phyloP scores from a whole-genome alignment of 768 basidiomycete genomes.

The Asterophora parasitica region DNA sequence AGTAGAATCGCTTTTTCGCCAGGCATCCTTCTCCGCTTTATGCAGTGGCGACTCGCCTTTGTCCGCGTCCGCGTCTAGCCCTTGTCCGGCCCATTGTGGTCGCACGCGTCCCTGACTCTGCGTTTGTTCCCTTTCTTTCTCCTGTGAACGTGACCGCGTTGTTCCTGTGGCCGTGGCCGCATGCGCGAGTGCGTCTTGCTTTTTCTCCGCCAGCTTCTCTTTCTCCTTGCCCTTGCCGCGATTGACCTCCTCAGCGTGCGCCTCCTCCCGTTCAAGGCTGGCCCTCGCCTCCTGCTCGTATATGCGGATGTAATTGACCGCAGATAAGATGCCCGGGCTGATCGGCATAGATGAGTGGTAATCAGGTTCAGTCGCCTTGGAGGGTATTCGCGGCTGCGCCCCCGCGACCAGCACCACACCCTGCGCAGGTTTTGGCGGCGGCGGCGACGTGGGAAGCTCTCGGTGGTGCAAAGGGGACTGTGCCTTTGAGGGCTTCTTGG shows the following conservation, averaged over 20 bases:
- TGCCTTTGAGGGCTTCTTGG: constrained; percentile 10
- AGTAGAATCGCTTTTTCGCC: constrained; percentile 83
- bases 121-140: constrained; percentile 3
- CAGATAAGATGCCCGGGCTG: constrained; percentile 53
- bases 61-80: constrained; percentile 10
- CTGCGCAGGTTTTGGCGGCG: constrained; percentile 16
- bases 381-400: neutral
- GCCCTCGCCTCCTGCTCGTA: constrained; percentile 24
- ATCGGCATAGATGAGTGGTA: constrained; percentile 48
- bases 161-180: too few relatives aligned
- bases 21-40: constrained; percentile 49
- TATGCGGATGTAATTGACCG: constrained; percentile 49
- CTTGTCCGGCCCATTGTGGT: constrained; percentile 1
- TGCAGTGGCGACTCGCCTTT: constrained; percentile 28
- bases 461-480: neutral
- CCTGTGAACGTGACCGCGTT: neutral
- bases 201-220: constrained; percentile 7
- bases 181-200: neutral
- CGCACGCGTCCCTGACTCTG: neutral
- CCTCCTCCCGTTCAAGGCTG: constrained; percentile 15
- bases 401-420: neutral
- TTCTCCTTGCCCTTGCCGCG: constrained; percentile 16
- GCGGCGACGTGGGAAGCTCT: constrained; percentile 11
- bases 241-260: constrained; percentile 12
- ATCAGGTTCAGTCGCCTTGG: constrained; percentile 19